Conservation (phyloP, 257 asterid genomes). For the Penstemon barbatus region DNA sequence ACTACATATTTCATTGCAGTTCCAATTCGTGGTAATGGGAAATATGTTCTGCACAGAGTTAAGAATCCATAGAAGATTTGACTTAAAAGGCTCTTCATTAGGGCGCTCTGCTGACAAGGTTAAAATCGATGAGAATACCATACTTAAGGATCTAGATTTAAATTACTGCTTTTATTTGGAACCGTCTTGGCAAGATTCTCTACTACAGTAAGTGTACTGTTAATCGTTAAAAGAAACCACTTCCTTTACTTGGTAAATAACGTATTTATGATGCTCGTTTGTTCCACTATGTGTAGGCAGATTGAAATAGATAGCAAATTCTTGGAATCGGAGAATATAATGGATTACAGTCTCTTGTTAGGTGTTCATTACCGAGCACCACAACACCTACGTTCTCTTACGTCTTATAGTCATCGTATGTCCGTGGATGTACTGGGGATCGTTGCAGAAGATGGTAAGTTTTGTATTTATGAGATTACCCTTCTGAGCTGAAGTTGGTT, state of each 20-base stretch:
- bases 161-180: slow-evolving; percentile 93
- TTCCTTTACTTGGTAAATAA: background rate
- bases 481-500: background rate
- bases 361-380: slow-evolving; percentile 98
- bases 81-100: slow-evolving; percentile 89
- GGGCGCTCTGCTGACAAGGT: slow-evolving; percentile 96
- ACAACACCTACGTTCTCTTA: slow-evolving; percentile 71
- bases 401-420: slow-evolving; percentile 53
- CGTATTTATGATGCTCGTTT: slow-evolving; percentile 20
- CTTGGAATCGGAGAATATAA: slow-evolving; percentile 87
- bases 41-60: slow-evolving; percentile 97
- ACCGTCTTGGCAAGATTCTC: slow-evolving; percentile 80
- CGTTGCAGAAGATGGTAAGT: slow-evolving; percentile 89
- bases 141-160: slow-evolving; percentile 93
- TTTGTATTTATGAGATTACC: background rate
- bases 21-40: slow-evolving; percentile 96
- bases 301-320: slow-evolving; percentile 86
- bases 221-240: background rate
- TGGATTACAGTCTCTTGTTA: slow-evolving; percentile 95
- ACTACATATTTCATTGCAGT: slow-evolving; percentile 49
- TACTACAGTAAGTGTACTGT: slow-evolving; percentile 62
- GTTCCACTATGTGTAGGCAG: slow-evolving; percentile 62
- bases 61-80: slow-evolving; percentile 91
- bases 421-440: slow-evolving; percentile 69
- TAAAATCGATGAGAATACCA: slow-evolving; percentile 88